Base-by-base conservation (phyloP, 1,139 yeast genomes). In the Blastobotrys arbuscula region DNA sequence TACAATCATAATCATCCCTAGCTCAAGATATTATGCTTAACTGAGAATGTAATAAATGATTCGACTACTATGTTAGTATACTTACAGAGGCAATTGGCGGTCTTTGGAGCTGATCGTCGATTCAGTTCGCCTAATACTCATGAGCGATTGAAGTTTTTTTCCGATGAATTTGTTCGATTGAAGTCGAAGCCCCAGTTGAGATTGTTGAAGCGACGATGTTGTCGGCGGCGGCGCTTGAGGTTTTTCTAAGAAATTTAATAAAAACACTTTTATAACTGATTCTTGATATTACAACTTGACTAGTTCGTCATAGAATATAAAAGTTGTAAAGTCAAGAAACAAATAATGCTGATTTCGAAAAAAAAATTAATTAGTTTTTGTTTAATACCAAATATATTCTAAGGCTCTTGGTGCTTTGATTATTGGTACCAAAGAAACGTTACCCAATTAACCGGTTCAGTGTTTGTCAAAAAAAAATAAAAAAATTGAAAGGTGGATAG, bases 21-120 rank as follows among this genome's bases (percentile, higher is more conserved):
- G 16, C 36, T n/a, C 9, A 5, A 33, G 5, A 15, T 9, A 6
- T 33, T 9, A 6, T 33, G 36, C 36, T 9, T 16, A 34, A 34
- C n/a, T n/a, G n/a, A 28, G 31, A 28, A 28, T 28, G 31, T 5
- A 28, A 9, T n/a, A 24, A 24, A 24, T 7, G 10, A 9, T 35
- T 21, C 18, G 28, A 41, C 9, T 13, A 28, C 13, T 8, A n/a
- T 19, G 28, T 37, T 24, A 38, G 39, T 3, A 28, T 18, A 42
- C 45, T 23, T 51, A 53, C 55, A 57, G 40, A n/a, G 60, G 60
- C 26, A 56, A 26, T 44, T 55, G 55, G 31, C 44, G 45, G 24
- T 47, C 53, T 30, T 28, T 39, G 19, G 35, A 21, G 19, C 44
- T 26, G 47, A 47, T 47, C 50, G 51, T 43, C 55, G 57, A 53